Percentiles rank a stretch among this genome's conserved stretches.
phyloP scores from a whole-genome alignment of 352 stramenopile genomes.

The Phytophthora syringae region DNA sequence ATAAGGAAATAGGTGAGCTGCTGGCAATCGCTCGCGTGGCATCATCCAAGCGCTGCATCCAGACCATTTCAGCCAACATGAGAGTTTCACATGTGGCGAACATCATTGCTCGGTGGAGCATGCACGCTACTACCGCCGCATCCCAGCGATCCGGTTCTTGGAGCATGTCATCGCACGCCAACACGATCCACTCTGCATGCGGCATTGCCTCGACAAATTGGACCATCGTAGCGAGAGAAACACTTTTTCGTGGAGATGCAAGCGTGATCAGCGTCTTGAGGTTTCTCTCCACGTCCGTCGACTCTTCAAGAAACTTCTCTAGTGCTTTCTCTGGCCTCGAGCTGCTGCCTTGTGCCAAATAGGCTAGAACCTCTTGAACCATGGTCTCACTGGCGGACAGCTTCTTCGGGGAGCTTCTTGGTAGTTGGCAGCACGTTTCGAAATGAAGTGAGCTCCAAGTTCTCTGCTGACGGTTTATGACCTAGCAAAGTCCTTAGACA shows the following conservation, averaged over 20 bases:
- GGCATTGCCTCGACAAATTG: constrained; percentile 16
- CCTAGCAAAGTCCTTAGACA: no score
- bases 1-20: constrained; percentile 6
- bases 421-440: no score
- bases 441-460: no score
- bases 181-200: constrained; percentile 3
- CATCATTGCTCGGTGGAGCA: constrained; percentile 8
- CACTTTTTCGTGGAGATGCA: neutral
- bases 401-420: neutral
- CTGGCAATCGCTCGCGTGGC: constrained; percentile 2
- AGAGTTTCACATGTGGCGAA: neutral
- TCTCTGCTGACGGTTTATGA: no score
- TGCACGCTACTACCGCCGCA: neutral
- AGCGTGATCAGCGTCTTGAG: constrained; percentile 1
- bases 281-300: constrained; percentile 1
- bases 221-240: constrained; percentile 4
- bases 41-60: constrained; percentile 8
- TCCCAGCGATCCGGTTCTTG: neutral
- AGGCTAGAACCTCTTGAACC: neutral
- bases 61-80: constrained; percentile 16
- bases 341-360: constrained; percentile 1
- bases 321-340: neutral
- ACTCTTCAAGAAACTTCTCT: constrained; percentile 2
- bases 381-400: constrained; percentile 1
- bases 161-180: constrained; percentile 12